Evolutionary conservation across 169 alveolate genomes (phyloP).

Genomic region (Plasmodium fragile): DNA sequence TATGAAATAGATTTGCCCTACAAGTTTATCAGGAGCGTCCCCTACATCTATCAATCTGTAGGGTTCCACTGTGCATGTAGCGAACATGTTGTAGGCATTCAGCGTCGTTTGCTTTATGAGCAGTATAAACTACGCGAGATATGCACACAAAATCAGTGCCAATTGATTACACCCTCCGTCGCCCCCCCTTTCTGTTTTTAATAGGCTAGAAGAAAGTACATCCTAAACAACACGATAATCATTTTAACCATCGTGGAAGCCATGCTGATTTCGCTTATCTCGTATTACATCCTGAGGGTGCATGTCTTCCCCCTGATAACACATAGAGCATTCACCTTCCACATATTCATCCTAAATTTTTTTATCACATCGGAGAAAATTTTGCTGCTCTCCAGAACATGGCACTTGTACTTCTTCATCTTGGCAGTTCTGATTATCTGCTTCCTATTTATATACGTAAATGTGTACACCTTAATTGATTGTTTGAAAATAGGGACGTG

Average conservation of each 20-base stretch:
- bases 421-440: slow-evolving; percentile 21
- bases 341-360: slow-evolving; percentile 43
- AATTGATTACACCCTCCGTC: not conserved
- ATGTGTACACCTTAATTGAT: slow-evolving; percentile 58
- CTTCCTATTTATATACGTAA: slow-evolving; percentile 37
- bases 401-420: slow-evolving; percentile 73
- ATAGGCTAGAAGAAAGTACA: slow-evolving; percentile 71
- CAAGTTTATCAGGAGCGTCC: slow-evolving; percentile 28
- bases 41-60: slow-evolving; percentile 66
- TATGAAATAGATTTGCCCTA: slow-evolving; percentile 73
- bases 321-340: slow-evolving; percentile 68
- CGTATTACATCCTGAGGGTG: slow-evolving; percentile 31
- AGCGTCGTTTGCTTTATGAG: not conserved
- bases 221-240: slow-evolving; percentile 59
- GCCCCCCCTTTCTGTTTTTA: not conserved
- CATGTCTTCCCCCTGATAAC: slow-evolving; percentile 20
- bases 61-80: not conserved
- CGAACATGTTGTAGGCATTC: not conserved
- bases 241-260: slow-evolving; percentile 62
- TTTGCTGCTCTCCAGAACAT: slow-evolving; percentile 45
- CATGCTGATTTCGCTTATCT: slow-evolving; percentile 13
- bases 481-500: slow-evolving; percentile 61
- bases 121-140: not conserved
- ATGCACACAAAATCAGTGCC: not conserved
- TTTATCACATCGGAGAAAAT: slow-evolving; percentile 67